A percentile compares a stretch with the other conserved stretches of the same genome.
Conservation (phyloP, 176 grass and related monocot species). For the Microstegium vimineum region DNA sequence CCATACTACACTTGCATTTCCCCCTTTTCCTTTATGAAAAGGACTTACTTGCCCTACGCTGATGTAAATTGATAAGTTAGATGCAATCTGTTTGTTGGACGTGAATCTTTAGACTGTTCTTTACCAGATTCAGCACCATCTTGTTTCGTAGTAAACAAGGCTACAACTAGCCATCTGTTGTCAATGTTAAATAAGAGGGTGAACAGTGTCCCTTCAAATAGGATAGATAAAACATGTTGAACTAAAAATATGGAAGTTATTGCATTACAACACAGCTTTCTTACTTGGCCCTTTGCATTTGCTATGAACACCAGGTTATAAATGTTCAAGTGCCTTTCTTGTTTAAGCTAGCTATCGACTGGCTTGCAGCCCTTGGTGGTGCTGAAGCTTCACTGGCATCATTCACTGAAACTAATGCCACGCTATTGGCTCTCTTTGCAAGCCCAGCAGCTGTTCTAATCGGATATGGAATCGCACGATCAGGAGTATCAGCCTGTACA, state of each 20-base stretch:
- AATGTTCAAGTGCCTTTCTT: slow-evolving; percentile 99
- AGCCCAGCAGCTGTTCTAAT: slow-evolving; percentile 96
- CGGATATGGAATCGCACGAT: slow-evolving; percentile 94
- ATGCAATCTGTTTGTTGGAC: neutral
- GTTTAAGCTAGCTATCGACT: slow-evolving; percentile 97
- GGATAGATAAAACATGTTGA: neutral
- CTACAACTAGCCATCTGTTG: neutral
- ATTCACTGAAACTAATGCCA: slow-evolving; percentile 86
- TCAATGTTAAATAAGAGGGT: slow-evolving; percentile 12
- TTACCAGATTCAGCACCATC: neutral
- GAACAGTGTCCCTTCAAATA: neutral
- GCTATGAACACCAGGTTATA: slow-evolving; percentile 79
- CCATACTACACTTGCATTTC: neutral
- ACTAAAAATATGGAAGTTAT: slow-evolving; percentile 13
- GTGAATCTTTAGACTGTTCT: neutral
- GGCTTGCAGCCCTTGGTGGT: slow-evolving; percentile 76
- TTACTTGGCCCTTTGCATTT: slow-evolving; percentile 35
- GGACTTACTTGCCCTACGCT: slow-evolving; percentile 5
- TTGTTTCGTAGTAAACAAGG: slow-evolving; percentile 16
- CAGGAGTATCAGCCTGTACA: slow-evolving; percentile 88
- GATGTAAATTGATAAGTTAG: neutral
- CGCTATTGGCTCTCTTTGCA: slow-evolving; percentile 93
- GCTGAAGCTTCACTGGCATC: slow-evolving; percentile 72
- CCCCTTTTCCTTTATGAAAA: neutral
- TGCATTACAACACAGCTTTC: slow-evolving; percentile 16